Evolutionary conservation across 495 filamentous ascomycete species (phyloP).

Genomic region (Annulohypoxylon maeteangense): DNA sequence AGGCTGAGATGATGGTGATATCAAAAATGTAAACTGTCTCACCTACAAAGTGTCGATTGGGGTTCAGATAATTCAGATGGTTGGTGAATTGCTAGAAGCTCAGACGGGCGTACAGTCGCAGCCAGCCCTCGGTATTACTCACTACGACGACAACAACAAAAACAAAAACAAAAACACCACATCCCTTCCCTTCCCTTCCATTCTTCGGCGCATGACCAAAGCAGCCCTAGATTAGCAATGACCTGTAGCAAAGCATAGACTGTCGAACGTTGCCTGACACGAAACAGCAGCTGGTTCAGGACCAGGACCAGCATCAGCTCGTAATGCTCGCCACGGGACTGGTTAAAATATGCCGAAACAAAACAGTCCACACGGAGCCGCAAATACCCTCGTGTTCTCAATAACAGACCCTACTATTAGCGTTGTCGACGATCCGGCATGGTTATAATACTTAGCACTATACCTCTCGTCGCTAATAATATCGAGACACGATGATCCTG

Average conservation of each 20-base stretch:
- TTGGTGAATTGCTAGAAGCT: conserved; percentile 14
- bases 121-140: conserved; percentile 3
- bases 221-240: neutral
- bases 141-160: neutral
- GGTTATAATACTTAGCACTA: conserved; percentile 25
- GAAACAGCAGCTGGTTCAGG: conserved; percentile 15
- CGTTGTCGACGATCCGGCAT: conserved; percentile 9
- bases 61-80: conserved; percentile 2
- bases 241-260: neutral
- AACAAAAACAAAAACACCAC: no score
- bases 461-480: conserved; percentile 39
- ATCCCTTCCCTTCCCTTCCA: no score
- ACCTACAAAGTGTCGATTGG: neutral
- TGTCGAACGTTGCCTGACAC: conserved; percentile 23
- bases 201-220: neutral
- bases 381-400: conserved; percentile 34
- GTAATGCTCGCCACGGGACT: conserved; percentile 16
- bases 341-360: conserved; percentile 29
- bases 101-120: conserved; percentile 4
- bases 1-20: conserved; percentile 24
- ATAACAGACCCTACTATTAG: conserved; percentile 15
- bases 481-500: conserved; percentile 42
- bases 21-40: conserved; percentile 22
- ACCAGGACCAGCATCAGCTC: conserved; percentile 11
- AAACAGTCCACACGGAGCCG: conserved; percentile 36